Percentiles rank a stretch among this genome's conserved stretches.
phyloP scores from a whole-genome alignment of 208 protist genomes.

The Trypanosoma theileri region DNA sequence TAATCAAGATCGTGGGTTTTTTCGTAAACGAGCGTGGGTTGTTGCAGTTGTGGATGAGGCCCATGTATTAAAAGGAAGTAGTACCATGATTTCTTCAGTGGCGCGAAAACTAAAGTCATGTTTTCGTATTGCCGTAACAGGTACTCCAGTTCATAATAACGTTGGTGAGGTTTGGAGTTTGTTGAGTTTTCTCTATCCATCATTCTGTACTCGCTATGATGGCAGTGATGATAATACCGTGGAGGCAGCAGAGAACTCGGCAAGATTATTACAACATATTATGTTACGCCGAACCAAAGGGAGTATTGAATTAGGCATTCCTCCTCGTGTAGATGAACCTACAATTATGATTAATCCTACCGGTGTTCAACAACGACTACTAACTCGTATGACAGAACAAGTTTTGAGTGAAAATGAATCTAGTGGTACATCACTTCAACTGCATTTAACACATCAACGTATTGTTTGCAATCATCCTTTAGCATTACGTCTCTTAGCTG shows the following conservation, averaged over 20 bases:
- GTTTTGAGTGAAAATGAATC: constrained; percentile 48
- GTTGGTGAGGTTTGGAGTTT: constrained; percentile 95
- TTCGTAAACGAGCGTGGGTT: constrained; percentile 91
- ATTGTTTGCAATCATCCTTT: constrained; percentile 86
- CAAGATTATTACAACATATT: constrained; percentile 76
- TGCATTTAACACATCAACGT: constrained; percentile 78
- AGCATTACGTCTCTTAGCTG: constrained; percentile 62
- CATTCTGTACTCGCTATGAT: constrained; percentile 68
- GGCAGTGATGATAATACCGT: constrained; percentile 41
- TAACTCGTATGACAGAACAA: constrained; percentile 52
- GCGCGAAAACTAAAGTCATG: constrained; percentile 78
- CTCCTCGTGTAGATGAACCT: constrained; percentile 92
- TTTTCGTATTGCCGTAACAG: constrained; percentile 88
- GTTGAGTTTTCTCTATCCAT: constrained; percentile 94
- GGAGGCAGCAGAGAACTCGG: constrained; percentile 64
- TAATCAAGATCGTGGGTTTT: constrained; percentile 70
- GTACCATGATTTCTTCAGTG: constrained; percentile 55
- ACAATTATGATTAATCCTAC: constrained; percentile 63
- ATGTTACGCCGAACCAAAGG: constrained; percentile 97
- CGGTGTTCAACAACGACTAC: constrained; percentile 77
- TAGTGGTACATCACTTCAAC: constrained; percentile 30
- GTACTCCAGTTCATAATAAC: constrained; percentile 97
- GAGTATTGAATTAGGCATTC: constrained; percentile 96
- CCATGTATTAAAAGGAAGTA: constrained; percentile 93
- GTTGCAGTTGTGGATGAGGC: constrained; percentile 96